Conservation (phyloP, 2,329 filamentous ascomycete genomes). For the Colletotrichum gigasporum region DNA sequence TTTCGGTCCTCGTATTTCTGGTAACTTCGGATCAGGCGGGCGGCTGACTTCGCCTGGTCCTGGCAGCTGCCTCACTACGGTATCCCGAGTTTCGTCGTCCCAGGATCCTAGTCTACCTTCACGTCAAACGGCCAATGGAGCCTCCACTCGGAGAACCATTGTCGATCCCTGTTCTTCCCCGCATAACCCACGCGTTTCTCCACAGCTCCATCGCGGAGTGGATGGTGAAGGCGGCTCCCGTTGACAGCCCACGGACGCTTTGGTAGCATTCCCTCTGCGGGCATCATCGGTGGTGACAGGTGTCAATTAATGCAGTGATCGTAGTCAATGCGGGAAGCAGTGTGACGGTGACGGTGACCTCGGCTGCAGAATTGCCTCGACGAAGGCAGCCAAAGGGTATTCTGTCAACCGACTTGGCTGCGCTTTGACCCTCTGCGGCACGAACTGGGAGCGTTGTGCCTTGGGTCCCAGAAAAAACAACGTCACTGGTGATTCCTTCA, state of each 20-base stretch:
- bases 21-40: not conserved
- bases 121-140: not conserved
- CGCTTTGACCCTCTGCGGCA: not conserved
- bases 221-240: not conserved
- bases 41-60: not conserved
- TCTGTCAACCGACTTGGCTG: too few species aligned
- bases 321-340: not conserved
- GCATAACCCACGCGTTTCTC: not conserved
- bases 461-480: not conserved
- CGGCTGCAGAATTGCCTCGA: not conserved
- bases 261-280: too few species aligned
- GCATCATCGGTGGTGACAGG: not conserved
- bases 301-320: not conserved
- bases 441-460: not conserved
- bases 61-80: not conserved
- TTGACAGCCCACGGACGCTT: too few species aligned
- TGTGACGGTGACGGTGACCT: not conserved
- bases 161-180: not conserved
- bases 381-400: too few species aligned
- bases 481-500: not conserved
- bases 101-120: not conserved
- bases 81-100: not conserved
- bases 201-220: not conserved
- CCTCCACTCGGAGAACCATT: too few species aligned
- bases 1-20: not conserved